These are phyloP conservation scores for Neocatenulostroma microsporum DNA, from an alignment of 2,329 filamentous ascomycete genomes.

Conservation along the genomic window DNA sequence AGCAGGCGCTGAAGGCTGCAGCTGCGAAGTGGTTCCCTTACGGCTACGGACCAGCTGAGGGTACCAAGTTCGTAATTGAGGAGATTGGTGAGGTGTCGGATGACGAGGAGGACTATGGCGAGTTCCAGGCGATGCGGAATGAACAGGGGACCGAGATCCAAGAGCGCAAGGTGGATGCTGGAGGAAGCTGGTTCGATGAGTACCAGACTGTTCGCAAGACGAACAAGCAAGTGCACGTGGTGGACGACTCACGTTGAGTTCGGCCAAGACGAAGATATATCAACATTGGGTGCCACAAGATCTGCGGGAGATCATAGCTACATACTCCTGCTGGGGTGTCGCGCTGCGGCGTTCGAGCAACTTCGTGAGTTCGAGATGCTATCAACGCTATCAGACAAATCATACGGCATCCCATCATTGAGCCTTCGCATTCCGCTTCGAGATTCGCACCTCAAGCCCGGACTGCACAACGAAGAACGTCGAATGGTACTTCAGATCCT, in stretches of 20 bases:
- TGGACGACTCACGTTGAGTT: too few relatives aligned
- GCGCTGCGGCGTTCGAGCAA: too few relatives aligned
- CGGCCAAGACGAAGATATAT: too few relatives aligned
- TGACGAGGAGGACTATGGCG: conserved; percentile 13
- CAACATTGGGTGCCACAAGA: too few relatives aligned
- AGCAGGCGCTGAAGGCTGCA: conserved; percentile 34
- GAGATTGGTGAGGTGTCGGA: conserved; percentile 35
- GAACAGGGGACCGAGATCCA: conserved; percentile 6
- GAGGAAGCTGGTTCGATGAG: conserved; percentile 15
- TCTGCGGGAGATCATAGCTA: too few relatives aligned
- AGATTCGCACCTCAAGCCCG: conserved; percentile 45
- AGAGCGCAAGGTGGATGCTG: conserved; percentile 1
- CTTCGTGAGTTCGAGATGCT: too few relatives aligned
- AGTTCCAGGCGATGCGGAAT: conserved; percentile 11
- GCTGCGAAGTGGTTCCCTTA: conserved; percentile 44
- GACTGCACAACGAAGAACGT: conserved; percentile 55
- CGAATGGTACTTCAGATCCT: conserved; percentile 46
- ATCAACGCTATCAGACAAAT: too few relatives aligned
- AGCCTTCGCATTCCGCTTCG: conserved; percentile 27
- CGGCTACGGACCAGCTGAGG: conserved; percentile 39
- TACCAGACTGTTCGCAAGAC: conserved; percentile 13
- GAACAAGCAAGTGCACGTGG: too few relatives aligned
- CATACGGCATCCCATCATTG: too few relatives aligned
- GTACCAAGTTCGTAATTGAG: conserved; percentile 39
- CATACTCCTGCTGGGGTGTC: too few relatives aligned